Evolutionary conservation across 768 basidiomycete species (phyloP).

Genomic region (Filobasidium floriforme): DNA sequence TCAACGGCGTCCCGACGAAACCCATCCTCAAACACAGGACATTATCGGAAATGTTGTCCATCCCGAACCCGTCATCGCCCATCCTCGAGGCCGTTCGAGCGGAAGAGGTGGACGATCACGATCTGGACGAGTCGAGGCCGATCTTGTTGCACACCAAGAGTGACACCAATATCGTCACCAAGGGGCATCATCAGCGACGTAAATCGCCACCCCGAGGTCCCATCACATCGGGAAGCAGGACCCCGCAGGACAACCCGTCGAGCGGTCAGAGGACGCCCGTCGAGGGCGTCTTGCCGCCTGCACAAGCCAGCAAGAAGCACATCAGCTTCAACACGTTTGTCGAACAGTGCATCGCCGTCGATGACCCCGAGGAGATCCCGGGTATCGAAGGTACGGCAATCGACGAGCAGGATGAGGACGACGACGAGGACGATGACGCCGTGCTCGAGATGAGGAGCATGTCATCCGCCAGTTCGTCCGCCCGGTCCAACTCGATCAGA

Average conservation of each 20-base stretch:
- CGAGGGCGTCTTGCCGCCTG: not conserved
- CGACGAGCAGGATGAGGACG: constrained; percentile 28
- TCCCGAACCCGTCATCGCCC: constrained; percentile 60
- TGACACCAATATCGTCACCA: constrained; percentile 64
- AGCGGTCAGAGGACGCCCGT: constrained; percentile 12
- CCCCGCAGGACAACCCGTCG: constrained; percentile 25
- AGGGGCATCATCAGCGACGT: constrained; percentile 50
- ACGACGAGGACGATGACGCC: constrained; percentile 53
- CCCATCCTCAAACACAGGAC: constrained; percentile 95
- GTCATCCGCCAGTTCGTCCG: constrained; percentile 38
- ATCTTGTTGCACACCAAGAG: constrained; percentile 72
- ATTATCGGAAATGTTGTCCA: constrained; percentile 77
- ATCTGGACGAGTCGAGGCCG: constrained; percentile 49
- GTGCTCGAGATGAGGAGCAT: constrained; percentile 61
- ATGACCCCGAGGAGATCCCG: constrained; percentile 41
- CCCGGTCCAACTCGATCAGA: constrained; percentile 7
- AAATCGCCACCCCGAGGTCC: constrained; percentile 64
- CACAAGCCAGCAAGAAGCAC: constrained; percentile 57
- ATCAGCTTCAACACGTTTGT: constrained; percentile 98
- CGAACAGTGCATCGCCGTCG: constrained; percentile 72
- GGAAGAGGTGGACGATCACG: constrained; percentile 45
- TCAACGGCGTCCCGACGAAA: constrained; percentile 48
- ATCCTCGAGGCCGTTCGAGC: constrained; percentile 50
- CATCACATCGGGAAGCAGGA: constrained; percentile 33
- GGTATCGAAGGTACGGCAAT: constrained; percentile 14